Base-by-base conservation (phyloP, 345 rosid species). In the Lumnitzera racemosa region DNA sequence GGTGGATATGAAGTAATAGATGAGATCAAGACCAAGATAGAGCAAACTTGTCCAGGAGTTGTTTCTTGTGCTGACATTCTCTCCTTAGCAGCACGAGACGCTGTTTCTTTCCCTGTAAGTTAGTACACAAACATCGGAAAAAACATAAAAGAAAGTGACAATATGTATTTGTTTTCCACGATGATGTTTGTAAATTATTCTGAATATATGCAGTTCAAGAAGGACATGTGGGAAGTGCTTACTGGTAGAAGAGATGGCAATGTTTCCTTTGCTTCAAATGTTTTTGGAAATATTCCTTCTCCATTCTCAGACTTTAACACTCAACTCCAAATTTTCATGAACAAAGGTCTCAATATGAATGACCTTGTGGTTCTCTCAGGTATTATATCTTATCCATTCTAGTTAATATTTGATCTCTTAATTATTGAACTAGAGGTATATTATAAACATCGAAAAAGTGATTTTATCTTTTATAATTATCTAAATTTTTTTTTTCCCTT, bases 31-130 rank as follows among this genome's bases (percentile, higher is more conserved):
- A 60, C 74, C 2, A n/a, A 46, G 15, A 24, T 75, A 12, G 94
- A 86, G 31, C 15, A 60, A 4, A 49, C 0, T 53, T 86, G 94
- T 49, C 85, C 85, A 5, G 46, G 23, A 17, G 58, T 24, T 0
- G 87, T 86, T 27, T 83, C 89, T 0, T 86, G 89, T 65, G 82
- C 94, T 3, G 89, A 83, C 60, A 83, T 83, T 46, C 59, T 83
- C 56, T 70, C 85, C 46, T 58, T 83, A 69, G 78, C 87, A 12
- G 77, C 89, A 46, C 61, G 85, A 47, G 87, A 86, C 59, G 80
- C 89, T 13, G 82, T 81, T 57, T 74, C 79, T 3, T 72, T 63
- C 48, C 70, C 46, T 14, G 89, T 86, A 70, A 71, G 56, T 11
- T 36, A 36, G 9, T 5, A 1, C 43, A 36, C 31, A 36, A 36